Conservation (phyloP, 139 green algal species). For the Astrephomene gubernaculifera region DNA sequence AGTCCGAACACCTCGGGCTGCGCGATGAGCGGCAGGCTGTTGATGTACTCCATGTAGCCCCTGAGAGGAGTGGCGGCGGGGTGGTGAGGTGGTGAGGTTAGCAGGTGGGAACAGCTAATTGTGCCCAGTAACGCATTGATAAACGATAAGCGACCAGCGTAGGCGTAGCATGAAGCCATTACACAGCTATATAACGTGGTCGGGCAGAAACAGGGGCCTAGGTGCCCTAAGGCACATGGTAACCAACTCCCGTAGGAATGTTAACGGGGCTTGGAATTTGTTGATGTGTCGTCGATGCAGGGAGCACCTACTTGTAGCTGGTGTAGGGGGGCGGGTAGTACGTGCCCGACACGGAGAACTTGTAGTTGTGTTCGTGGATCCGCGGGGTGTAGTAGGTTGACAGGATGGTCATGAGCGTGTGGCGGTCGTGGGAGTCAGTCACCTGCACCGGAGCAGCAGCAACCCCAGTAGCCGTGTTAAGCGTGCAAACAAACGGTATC, state of each 20-base stretch:
- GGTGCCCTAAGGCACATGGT: too few species aligned
- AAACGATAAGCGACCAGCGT: too few species aligned
- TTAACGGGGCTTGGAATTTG: too few species aligned
- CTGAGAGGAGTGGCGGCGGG: too few species aligned
- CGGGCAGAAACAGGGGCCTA: too few species aligned
- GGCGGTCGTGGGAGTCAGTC: constrained; percentile 83
- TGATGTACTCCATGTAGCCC: constrained; percentile 82
- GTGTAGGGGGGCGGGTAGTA: constrained; percentile 65
- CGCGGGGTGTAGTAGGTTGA: constrained; percentile 70
- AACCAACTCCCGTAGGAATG: too few species aligned
- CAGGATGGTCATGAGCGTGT: constrained; percentile 83
- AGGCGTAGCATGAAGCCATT: too few species aligned
- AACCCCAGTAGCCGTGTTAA: not conserved
- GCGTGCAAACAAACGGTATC: not conserved
- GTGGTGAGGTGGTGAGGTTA: too few species aligned
- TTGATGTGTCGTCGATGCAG: too few species aligned
- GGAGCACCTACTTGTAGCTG: constrained; percentile 58
- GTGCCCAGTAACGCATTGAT: too few species aligned
- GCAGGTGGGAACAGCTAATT: too few species aligned
- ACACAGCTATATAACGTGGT: too few species aligned
- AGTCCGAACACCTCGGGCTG: constrained; percentile 80
- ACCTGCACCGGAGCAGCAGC: constrained; percentile 50
- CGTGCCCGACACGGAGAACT: constrained; percentile 61
- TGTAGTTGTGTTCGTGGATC: constrained; percentile 61
- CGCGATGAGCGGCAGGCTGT: constrained; percentile 67